phyloP scores from a whole-genome alignment of 176 grass and related monocot genomes.

The Hyparrhenia diplandra region DNA sequence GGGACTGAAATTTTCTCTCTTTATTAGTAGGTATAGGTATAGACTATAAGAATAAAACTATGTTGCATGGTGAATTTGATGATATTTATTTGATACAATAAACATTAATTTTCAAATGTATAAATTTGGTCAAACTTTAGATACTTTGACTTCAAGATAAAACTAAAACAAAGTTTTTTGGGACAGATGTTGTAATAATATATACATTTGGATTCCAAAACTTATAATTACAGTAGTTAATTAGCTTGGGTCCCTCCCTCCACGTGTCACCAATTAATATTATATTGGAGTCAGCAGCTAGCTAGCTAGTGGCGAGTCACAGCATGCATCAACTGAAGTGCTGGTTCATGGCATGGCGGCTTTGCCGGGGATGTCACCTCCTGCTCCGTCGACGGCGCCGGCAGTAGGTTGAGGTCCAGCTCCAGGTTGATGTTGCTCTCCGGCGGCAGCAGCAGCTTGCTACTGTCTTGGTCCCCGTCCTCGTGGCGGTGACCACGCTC shows the following conservation, averaged over 20 bases:
- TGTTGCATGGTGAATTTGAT: too few relatives aligned
- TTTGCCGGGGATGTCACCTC: constrained; percentile 3
- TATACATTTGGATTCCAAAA: background rate
- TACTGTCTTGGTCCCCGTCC: background rate
- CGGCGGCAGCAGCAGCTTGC: background rate
- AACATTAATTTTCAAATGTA: too few relatives aligned
- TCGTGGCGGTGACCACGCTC: background rate
- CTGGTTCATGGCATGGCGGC: background rate
- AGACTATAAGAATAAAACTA: too few relatives aligned
- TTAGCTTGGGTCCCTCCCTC: background rate
- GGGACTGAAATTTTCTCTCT: too few relatives aligned
- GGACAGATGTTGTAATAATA: background rate
- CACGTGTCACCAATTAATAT: background rate
- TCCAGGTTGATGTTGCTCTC: background rate
- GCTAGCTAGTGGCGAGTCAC: background rate
- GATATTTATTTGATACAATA: too few relatives aligned
- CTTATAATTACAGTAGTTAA: background rate
- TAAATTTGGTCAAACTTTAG: background rate
- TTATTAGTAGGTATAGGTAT: too few relatives aligned
- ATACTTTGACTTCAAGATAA: background rate
- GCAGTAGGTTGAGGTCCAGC: constrained; percentile 59
- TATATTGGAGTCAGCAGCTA: background rate
- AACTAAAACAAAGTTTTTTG: background rate
- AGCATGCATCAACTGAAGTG: background rate
- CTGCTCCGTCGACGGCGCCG: background rate